Percentiles rank a stretch among this genome's conserved stretches.
These are phyloP conservation scores for Dioscorea zingiberensis DNA, from an alignment of 106 monocot species.

Conservation along the genomic window DNA sequence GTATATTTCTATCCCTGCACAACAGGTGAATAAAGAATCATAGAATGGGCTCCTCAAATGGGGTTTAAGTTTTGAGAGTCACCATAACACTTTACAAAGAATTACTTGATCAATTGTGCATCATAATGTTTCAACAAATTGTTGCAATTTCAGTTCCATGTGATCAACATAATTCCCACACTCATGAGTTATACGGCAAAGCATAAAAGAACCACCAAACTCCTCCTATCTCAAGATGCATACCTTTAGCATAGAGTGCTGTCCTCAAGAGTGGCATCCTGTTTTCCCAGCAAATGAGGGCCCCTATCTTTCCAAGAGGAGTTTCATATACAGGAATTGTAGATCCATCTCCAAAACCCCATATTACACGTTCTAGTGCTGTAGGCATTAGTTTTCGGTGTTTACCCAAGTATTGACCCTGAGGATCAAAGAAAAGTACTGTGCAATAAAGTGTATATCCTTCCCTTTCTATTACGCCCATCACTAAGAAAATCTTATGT, in stretches of 20 bases:
- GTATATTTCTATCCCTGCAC: slow-evolving; percentile 71
- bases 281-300: slow-evolving; percentile 99
- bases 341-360: slow-evolving; percentile 99
- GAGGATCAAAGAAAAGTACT: slow-evolving; percentile 86
- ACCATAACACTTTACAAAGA: too few relatives aligned
- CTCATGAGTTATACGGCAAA: too few relatives aligned
- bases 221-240: background rate
- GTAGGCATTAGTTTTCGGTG: slow-evolving; percentile 97
- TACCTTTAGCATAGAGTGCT: slow-evolving; percentile 96
- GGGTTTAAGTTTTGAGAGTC: too few relatives aligned
- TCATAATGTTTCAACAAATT: too few relatives aligned
- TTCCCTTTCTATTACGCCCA: slow-evolving; percentile 92
- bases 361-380: slow-evolving; percentile 81
- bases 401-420: slow-evolving; percentile 81
- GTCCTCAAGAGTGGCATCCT: slow-evolving; percentile 92
- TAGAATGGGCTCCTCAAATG: too few relatives aligned
- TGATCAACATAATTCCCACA: too few relatives aligned
- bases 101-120: too few relatives aligned
- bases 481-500: slow-evolving; percentile 85
- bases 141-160: too few relatives aligned
- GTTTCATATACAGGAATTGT: slow-evolving; percentile 95
- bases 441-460: slow-evolving; percentile 94
- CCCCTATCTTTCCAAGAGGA: slow-evolving; percentile 82
- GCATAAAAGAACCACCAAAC: too few relatives aligned
- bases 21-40: background rate